phyloP scores from a whole-genome alignment of 225 moss, liverwort and hornwort species.

The Asterella californica region DNA sequence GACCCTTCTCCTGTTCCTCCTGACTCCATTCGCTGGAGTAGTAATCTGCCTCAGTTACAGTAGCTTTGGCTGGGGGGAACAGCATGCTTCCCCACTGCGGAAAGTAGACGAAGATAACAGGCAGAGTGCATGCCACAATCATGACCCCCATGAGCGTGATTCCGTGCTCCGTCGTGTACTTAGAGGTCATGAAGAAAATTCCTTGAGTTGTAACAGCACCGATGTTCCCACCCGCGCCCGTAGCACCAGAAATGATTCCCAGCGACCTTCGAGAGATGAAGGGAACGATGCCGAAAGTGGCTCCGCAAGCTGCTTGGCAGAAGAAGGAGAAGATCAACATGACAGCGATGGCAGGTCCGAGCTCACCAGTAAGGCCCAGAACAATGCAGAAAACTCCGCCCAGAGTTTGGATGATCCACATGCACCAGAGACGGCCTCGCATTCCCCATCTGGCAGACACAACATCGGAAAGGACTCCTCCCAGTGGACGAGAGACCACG shows the following conservation, averaged over 20 bases:
- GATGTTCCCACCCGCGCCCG: too few species aligned
- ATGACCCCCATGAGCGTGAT: slow-evolving; percentile 57
- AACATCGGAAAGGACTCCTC: slow-evolving; percentile 50
- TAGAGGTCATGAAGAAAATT: too few species aligned
- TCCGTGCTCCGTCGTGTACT: slow-evolving; percentile 46
- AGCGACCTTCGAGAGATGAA: too few species aligned
- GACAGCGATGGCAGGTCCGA: slow-evolving; percentile 27
- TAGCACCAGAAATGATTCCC: too few species aligned
- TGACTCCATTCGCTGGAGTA: slow-evolving; percentile 58
- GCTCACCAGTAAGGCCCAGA: slow-evolving; percentile 21
- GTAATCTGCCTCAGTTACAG: slow-evolving; percentile 46
- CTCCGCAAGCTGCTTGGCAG: slow-evolving; percentile 61
- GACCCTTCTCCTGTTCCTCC: slow-evolving; percentile 53
- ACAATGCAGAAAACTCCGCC: slow-evolving; percentile 50
- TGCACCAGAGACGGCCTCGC: slow-evolving; percentile 59
- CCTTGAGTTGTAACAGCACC: too few species aligned
- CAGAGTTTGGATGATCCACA: slow-evolving; percentile 43
- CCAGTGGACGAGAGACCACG: slow-evolving; percentile 53
- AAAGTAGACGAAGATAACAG: slow-evolving; percentile 38
- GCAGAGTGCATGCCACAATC: slow-evolving; percentile 40
- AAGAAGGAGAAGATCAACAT: slow-evolving; percentile 61
- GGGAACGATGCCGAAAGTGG: too few species aligned
- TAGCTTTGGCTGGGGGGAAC: slow-evolving; percentile 25
- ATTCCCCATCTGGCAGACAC: slow-evolving; percentile 39
- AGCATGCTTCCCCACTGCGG: slow-evolving; percentile 71